Evolutionary conservation across 169 alveolate species (phyloP), one percentile per base, ranked within the genome.

Genomic region (Plasmodium inui): DNA sequence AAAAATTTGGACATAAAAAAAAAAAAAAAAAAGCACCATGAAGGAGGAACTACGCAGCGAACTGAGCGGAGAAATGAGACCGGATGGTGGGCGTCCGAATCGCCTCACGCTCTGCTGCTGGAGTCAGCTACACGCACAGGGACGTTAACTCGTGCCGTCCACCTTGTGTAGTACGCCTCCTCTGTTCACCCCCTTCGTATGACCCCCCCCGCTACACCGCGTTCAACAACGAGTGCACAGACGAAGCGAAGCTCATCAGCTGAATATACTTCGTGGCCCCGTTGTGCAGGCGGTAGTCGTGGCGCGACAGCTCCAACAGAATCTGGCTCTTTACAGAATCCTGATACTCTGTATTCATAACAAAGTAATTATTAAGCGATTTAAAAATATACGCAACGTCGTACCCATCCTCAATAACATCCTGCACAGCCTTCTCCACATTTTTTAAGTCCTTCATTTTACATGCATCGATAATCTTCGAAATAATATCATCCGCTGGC

Each of bases 381-480:
- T 86, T 86, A 76, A 86, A 86, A 86, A 86, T 86, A n/a, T 86
- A 86, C 28, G 93, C 74, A n/a, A 86, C 93, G 71, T 86, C 93
- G 76, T 39, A 86, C 55, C 93, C 93, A 86, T 86, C 93, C 67
- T 86, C 93, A 44, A 86, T 86, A 12, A 86, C 37, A 30, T 86
- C 93, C 67, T 86, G 93, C 67, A 86, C 81, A 28, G 93, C 81
- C 81, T 86, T 86, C 80, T 86, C 93, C 7, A 86, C 79, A 86
- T 30, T 22, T 37, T 73, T 86, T 17, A 86, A 86, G 67, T 86
- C 96, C 57, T 78, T 78, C 82, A 92, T 70, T 78, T 84, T 84
- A 57, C 96, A 95, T 1, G 95, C 89, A 80, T 84, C 86, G 9
- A 95, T 70, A 28, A 95, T 46, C 81, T 95, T 92, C 26, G 84